Evolutionary conservation across 305 asterid species (phyloP), one percentile per base, ranked within the genome.

Genomic region (Salvia sclarea): DNA sequence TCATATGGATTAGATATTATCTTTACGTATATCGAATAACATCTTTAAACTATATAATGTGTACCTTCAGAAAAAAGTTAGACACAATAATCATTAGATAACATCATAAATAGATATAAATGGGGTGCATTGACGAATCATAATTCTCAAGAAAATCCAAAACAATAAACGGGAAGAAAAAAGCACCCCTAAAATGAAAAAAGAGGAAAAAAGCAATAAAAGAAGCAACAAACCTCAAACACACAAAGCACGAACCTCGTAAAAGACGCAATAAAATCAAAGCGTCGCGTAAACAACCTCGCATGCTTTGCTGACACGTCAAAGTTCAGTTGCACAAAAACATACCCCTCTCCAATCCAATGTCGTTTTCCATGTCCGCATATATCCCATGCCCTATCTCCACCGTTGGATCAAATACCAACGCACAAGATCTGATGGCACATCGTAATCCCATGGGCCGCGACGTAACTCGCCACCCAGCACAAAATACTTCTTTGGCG

Each of bases 291-390:
- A 73, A 67, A 71, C 78, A 33, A 58, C 76, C 16, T 41, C 37
- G 5, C 44, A 64, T 57, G 37, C 84, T 77, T 82, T 58, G 54
- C 74, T 48, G 75, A 76, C 85, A 84, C 90, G 90, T 79, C 66
- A 80, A 57, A 1, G 41, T 30, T 80, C 80, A 13, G 82, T 76
- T 75, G 70, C 76, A 33, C 55, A 12, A 53, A 37, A 28, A 8
- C n/a, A n/a, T n/a, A 5, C 50, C 4, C 18, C 0, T 50, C 25
- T 38, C 28, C 4, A 25, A 25, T 11, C 40, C 13, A 2, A n/a
- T 75, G 83, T 75, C 86, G 55, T 80, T 77, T 59, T 28, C 70
- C 35, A 9, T 30, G 35, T 30, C 35, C 35, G 3, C 35, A 30
- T 30, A 2, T 60, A 55, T 22, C 62, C 69, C 63, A 69, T 80